Evolutionary conservation across 2,329 filamentous ascomycete genomes (phyloP), one percentile per base, ranked within the genome.

Genomic region (Cladosporium colombiae): DNA sequence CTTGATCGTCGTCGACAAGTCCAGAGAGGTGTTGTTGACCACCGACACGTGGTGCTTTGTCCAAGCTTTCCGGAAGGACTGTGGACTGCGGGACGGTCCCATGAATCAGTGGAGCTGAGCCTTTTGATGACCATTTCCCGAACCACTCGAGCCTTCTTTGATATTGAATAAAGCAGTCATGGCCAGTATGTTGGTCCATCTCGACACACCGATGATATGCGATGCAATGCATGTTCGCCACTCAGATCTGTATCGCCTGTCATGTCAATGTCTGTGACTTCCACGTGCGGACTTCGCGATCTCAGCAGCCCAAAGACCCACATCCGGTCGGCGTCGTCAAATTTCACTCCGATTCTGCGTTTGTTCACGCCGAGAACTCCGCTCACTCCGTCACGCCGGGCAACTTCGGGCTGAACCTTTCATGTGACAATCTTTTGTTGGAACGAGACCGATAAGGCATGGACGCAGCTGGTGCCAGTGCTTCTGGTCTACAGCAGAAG

Each of bases 401-500:
- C 25, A 31, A n/a, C 52, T 55, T 55, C 52, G 52, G 52, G n/a
- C 18, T 55, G 52, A 55, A 21, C 27, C 16, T 55, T 33, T 55
- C 8, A 18, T 33, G 52, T 31, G 18, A 33, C 52, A 55, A 29
- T n/a, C 31, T 31, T 21, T 33, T 7, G 52, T 52, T 52, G 25
- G 49, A 49, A 6, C 40, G 31, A 31, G 50, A 23, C 23, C n/a
- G 57, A 21, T 33, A 23, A 33, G 57, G 27, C 25, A 63, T 63
- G 61, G 61, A 63, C 11, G 21, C 61, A 21, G 60, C 60, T 62
- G 55, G 31, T 25, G 46, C 21, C 29, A 44, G 50, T 37, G 44
- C 31, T 49, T 37, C 61, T 56, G 50, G 33, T 18, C 11, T 33
- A 29, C 62, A 49, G 21, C 56, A 63, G 50, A 63, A 63, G 50